Conservation (phyloP, 2,329 filamentous ascomycete species). For the Alternaria brassicicola region DNA sequence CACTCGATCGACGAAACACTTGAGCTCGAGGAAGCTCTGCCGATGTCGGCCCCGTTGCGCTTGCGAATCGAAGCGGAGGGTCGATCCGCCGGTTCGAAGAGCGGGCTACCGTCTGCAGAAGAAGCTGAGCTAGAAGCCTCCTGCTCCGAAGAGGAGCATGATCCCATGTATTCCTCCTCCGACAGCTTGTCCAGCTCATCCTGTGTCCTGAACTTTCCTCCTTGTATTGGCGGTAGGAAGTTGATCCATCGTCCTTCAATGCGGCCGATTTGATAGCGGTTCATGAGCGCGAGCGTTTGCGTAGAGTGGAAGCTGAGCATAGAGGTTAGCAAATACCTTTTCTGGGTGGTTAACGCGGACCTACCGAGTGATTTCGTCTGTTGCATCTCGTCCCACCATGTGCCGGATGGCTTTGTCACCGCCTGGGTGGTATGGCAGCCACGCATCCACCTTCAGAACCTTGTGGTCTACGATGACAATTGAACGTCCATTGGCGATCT, state of each 20-base stretch:
- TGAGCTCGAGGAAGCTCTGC: constrained; percentile 60
- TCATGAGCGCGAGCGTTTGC: constrained; percentile 77
- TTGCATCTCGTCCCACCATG: constrained; percentile 92
- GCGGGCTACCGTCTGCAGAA: constrained; percentile 63
- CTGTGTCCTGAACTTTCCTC: constrained; percentile 72
- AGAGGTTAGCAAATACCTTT: constrained; percentile 9
- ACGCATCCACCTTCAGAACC: constrained; percentile 86
- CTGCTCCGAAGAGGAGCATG: constrained; percentile 30
- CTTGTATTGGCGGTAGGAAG: constrained; percentile 90
- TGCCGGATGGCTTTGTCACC: constrained; percentile 90
- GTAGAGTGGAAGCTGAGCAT: constrained; percentile 76
- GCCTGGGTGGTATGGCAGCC: constrained; percentile 88
- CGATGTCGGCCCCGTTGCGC: constrained; percentile 47
- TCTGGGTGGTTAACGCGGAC: constrained; percentile 40
- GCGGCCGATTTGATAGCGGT: constrained; percentile 80
- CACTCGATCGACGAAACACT: constrained; percentile 63
- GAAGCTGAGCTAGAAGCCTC: constrained; percentile 46
- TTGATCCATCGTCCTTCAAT: constrained; percentile 85
- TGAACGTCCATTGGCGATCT: constrained; percentile 81
- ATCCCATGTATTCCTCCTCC: constrained; percentile 42
- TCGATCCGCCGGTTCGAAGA: constrained; percentile 62
- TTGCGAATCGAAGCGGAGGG: constrained; percentile 44
- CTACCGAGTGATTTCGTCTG: constrained; percentile 90
- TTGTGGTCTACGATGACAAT: constrained; percentile 81
- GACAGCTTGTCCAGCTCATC: constrained; percentile 45